Base-by-base conservation (phyloP, 2,329 filamentous ascomycete species). In the Nectriaceae sp. region DNA sequence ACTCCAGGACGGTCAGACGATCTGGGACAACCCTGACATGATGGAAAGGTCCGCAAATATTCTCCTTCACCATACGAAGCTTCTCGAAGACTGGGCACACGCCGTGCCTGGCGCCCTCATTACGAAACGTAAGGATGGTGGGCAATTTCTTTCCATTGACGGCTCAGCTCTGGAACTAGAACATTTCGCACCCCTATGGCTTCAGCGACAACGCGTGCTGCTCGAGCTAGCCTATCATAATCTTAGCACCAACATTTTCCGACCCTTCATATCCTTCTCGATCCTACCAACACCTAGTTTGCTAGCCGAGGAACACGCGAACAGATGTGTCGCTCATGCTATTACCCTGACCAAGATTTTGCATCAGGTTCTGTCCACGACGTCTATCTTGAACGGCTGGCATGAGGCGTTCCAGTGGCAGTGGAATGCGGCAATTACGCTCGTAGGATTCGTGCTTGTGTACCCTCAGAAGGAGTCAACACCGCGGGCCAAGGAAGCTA, bases 141-240 rank as follows among this genome's bases (percentile, higher is more conserved):
- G 49, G n/a, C 39, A 64, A 5, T 57, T 68, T 1, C 66, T 70
- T 42, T 73, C 70, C 2, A 69, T 65, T 0, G 65, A 72, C 40
- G 48, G 53, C 8, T 64, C 69, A 3, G 29, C 52, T 11, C 46
- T 62, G 11, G 50, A 61, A 11, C 54, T 62, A n/a, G 53, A 55
- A 3, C 46, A 44, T 13, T 69, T 69, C 39, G 65, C 68, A 1
- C 71, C 73, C 2, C 50, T 61, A 1, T 75, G 73, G 73, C 61
- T 75, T 2, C 70, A 73, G 49, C 65, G 60, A 2, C 61, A 64
- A 40, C 71, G 72, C 3, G 46, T 75, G 0, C 61, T 70, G n/a
- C 62, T 75, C 1, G 72, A 75, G 46, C 53, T 74, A 2, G 55
- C 65, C 20, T 75, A 75, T 46, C 71, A 75, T 47, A 68, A 68